Conservation (phyloP, 306 rosid species). For the Coriaria nepalensis region DNA sequence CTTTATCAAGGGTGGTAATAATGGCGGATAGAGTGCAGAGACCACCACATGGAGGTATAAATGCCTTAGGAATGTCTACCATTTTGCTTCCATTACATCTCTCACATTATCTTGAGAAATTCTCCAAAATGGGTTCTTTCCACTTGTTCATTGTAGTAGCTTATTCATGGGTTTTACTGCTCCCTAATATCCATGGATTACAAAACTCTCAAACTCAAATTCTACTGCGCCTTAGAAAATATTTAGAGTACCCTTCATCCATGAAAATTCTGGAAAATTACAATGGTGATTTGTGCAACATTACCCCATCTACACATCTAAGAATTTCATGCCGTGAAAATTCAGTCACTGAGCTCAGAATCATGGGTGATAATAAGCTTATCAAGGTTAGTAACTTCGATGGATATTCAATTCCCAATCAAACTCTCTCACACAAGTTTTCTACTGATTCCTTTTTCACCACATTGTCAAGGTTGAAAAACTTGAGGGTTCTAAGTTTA, state of each 20-base stretch:
- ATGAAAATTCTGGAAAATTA: conserved; percentile 37
- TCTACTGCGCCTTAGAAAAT: conserved; percentile 49
- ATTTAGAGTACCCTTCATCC: conserved; percentile 54
- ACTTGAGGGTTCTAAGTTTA: conserved; percentile 62
- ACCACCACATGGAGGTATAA: too few species aligned
- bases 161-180: conserved; percentile 32
- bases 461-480: conserved; percentile 52
- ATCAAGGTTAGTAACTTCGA: conserved; percentile 27
- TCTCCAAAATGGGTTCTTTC: conserved; percentile 27
- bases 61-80: too few species aligned
- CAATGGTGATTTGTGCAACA: conserved; percentile 35
- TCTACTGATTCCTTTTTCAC: conserved; percentile 66
- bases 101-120: too few species aligned
- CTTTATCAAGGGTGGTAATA: too few species aligned
- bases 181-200: conserved; percentile 32
- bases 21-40: too few species aligned
- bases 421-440: conserved; percentile 49
- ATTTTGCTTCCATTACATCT: too few species aligned
- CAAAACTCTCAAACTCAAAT: conserved; percentile 45
- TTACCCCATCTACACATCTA: conserved; percentile 32
- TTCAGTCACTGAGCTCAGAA: conserved; percentile 57
- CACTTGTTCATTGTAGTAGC: conserved; percentile 12
- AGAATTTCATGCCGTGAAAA: conserved; percentile 48
- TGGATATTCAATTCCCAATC: conserved; percentile 55
- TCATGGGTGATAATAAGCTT: conserved; percentile 48